phyloP scores from a whole-genome alignment of 371 early-diverging fungal species.

The Funneliformis caledonium region DNA sequence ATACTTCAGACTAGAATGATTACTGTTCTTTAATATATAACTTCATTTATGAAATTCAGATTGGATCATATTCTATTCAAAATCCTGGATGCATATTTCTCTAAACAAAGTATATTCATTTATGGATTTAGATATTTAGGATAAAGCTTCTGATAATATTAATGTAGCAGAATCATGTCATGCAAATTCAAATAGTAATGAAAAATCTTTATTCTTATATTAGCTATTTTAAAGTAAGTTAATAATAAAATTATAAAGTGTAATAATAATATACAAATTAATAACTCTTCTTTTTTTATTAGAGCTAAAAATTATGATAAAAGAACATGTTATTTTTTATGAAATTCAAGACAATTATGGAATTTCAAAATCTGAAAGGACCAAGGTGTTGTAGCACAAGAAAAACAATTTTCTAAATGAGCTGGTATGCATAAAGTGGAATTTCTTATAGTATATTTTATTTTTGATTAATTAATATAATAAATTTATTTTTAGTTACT shows the following conservation, averaged over 20 bases:
- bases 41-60: too few relatives aligned
- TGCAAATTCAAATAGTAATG: not conserved
- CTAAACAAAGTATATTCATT: too few relatives aligned
- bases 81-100: too few relatives aligned
- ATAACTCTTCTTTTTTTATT: not conserved
- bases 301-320: not conserved
- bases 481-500: not conserved
- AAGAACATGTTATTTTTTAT: too few relatives aligned
- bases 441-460: not conserved
- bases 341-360: too few relatives aligned
- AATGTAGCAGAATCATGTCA: too few relatives aligned
- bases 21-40: too few relatives aligned
- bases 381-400: not conserved
- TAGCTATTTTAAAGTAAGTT: not conserved
- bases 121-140: too few relatives aligned
- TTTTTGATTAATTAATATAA: not conserved
- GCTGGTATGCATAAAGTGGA: not conserved
- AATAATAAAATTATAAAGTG: not conserved
- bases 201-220: not conserved
- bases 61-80: too few relatives aligned
- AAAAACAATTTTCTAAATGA: not conserved
- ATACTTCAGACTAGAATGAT: too few relatives aligned
- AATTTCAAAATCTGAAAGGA: not conserved
- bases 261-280: too few relatives aligned
- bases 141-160: not conserved